These are phyloP conservation scores for Dipteronia dyeriana DNA, from an alignment of 345 rosid genomes.

Conservation along the genomic window DNA sequence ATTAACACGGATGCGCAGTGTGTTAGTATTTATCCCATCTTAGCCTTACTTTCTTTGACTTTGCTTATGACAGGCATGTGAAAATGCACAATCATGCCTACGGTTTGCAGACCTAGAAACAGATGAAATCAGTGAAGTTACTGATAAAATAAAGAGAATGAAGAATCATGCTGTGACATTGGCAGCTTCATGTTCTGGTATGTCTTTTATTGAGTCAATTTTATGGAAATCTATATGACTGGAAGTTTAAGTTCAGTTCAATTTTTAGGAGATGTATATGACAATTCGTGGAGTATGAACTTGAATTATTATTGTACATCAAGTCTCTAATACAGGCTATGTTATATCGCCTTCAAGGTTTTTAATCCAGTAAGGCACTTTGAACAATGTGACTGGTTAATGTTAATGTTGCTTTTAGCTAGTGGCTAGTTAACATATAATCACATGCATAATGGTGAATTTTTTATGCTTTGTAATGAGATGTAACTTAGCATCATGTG, in stretches of 20 bases:
- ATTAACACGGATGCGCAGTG: not conserved
- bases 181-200: slow-evolving; percentile 66
- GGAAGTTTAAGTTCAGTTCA: not conserved
- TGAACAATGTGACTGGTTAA: not conserved
- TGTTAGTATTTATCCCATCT: not conserved
- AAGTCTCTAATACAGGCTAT: not conserved
- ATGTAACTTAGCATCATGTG: not conserved
- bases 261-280: not conserved
- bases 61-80: slow-evolving; percentile 54
- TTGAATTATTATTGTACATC: not conserved
- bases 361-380: not conserved
- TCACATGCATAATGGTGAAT: not conserved
- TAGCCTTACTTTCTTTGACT: slow-evolving; percentile 6
- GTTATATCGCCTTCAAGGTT: not conserved
- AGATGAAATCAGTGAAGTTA: slow-evolving; percentile 25
- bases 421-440: not conserved
- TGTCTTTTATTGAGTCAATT: not conserved
- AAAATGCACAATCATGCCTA: slow-evolving; percentile 51
- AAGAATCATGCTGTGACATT: slow-evolving; percentile 45
- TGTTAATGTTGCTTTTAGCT: not conserved
- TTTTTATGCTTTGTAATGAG: not conserved
- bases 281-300: not conserved
- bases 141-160: slow-evolving; percentile 45
- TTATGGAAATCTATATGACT: not conserved
- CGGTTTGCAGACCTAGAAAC: slow-evolving; percentile 26